phyloP scores from a whole-genome alignment of 2,329 filamentous ascomycete genomes.

The Lasiodiplodia citricola region DNA sequence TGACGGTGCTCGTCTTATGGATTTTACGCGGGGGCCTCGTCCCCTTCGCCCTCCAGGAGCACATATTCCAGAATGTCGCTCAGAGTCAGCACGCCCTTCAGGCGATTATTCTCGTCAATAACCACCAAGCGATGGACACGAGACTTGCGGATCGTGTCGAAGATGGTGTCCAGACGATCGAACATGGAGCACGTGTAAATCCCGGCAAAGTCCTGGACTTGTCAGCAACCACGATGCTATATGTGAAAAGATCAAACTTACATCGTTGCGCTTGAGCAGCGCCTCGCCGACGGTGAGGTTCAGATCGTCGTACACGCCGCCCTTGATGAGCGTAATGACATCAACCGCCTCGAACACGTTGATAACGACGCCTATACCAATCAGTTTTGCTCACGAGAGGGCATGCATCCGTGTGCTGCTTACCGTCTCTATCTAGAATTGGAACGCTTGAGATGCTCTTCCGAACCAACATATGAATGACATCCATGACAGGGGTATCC shows the following conservation, averaged over 20 bases:
- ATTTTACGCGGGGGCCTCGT: conserved; percentile 35
- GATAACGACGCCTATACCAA: conserved; percentile 67
- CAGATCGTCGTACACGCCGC: conserved; percentile 89
- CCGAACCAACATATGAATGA: conserved; percentile 91
- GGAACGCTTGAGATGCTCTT: conserved; percentile 94
- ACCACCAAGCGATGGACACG: conserved; percentile 92
- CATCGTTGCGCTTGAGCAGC: conserved; percentile 80
- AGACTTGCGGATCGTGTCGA: conserved; percentile 94
- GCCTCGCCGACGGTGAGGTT: conserved; percentile 87
- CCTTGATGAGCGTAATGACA: conserved; percentile 94
- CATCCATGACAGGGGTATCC: conserved; percentile 89
- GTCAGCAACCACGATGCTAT: conserved; percentile 31
- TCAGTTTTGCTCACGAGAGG: conserved; percentile 19
- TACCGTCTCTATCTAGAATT: conserved; percentile 79
- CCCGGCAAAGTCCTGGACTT: conserved; percentile 81
- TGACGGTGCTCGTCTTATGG: neutral
- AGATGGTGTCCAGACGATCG: conserved; percentile 92
- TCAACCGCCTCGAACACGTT: conserved; percentile 99
- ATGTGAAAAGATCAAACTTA: conserved; percentile 41
- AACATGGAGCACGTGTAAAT: conserved; percentile 95
- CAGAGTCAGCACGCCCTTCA: conserved; percentile 88
- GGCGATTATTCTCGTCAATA: conserved; percentile 84
- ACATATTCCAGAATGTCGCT: conserved; percentile 98
- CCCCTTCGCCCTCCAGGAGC: conserved; percentile 76
- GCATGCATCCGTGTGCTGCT: conserved; percentile 27